These are phyloP conservation scores for Phytophthora sp. DNA, from an alignment of 352 stramenopile species.

Conservation along the genomic window DNA sequence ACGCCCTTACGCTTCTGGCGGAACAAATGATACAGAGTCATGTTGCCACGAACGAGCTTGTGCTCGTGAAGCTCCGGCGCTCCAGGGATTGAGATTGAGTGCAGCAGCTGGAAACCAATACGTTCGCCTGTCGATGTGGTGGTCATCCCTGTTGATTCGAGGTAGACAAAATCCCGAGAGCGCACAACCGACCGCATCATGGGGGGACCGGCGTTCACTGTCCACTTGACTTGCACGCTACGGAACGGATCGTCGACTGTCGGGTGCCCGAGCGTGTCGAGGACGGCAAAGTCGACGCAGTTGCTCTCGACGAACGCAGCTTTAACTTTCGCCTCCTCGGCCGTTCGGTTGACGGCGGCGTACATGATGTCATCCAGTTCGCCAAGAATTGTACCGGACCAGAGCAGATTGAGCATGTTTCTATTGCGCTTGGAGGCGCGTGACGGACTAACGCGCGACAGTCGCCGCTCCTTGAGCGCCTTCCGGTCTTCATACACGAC, in stretches of 20 bases:
- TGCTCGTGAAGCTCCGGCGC: conserved; percentile 41
- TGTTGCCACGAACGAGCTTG: conserved; percentile 57
- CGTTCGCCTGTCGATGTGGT: conserved; percentile 45
- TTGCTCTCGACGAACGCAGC: conserved; percentile 41
- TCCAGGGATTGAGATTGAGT: conserved; percentile 36
- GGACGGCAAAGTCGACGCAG: conserved; percentile 53
- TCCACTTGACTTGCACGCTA: conserved; percentile 55
- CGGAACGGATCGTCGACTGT: conserved; percentile 50
- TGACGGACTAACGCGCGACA: conserved; percentile 28
- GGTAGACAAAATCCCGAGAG: conserved; percentile 60
- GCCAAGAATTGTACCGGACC: conserved; percentile 44
- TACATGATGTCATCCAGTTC: conserved; percentile 56
- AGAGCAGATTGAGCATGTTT: conserved; percentile 42
- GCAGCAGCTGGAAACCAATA: conserved; percentile 48
- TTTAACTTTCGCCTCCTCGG: conserved; percentile 41
- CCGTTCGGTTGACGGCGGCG: conserved; percentile 30
- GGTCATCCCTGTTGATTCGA: conserved; percentile 58
- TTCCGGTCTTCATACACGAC: conserved; percentile 46
- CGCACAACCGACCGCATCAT: conserved; percentile 56
- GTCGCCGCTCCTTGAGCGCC: conserved; percentile 25
- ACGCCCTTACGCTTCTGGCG: conserved; percentile 43
- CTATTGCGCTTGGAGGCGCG: conserved; percentile 11
- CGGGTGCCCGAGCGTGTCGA: conserved; percentile 44
- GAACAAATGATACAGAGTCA: conserved; percentile 61
- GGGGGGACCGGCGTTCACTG: conserved; percentile 51